Evolutionary conservation across 257 asterid species (phyloP).

Genomic region (Euphrasia confusa): DNA sequence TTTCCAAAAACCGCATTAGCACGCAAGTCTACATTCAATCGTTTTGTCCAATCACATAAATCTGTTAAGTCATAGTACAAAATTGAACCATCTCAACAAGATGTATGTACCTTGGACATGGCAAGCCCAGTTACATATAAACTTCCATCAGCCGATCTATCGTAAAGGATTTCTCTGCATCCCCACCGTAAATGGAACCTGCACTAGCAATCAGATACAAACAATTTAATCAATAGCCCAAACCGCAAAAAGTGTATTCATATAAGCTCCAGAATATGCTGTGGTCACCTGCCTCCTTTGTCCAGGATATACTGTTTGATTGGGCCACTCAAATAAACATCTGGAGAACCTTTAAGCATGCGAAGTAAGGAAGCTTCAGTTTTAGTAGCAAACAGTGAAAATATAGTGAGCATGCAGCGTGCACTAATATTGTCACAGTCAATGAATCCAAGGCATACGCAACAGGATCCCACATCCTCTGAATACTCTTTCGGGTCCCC

Average conservation of each 20-base stretch:
- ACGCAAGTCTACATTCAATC: constrained; percentile 1
- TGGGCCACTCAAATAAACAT: constrained; percentile 93
- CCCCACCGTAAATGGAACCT: constrained; percentile 99
- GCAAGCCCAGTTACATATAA: constrained; percentile 77
- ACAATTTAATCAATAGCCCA: constrained; percentile 11
- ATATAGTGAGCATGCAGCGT: constrained; percentile 98
- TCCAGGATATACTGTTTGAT: constrained; percentile 73
- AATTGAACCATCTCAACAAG: constrained; percentile 15
- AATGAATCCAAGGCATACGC: constrained; percentile 97
- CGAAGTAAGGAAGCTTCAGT: constrained; percentile 98
- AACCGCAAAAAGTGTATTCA: neutral
- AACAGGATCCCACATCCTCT: constrained; percentile 99
- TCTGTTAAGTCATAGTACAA: constrained; percentile 6
- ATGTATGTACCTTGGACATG: constrained; percentile 70
- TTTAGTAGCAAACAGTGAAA: constrained; percentile 91
- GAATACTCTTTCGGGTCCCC: constrained; percentile 92
- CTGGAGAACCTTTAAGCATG: constrained; percentile 99
- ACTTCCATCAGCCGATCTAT: constrained; percentile 68
- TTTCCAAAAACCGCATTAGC: constrained; percentile 6
- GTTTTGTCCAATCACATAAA: constrained; percentile 16
- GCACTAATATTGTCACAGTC: constrained; percentile 98
- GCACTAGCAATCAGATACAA: constrained; percentile 26
- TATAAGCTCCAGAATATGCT: neutral
- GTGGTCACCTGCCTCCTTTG: constrained; percentile 76
- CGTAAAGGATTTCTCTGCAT: constrained; percentile 86